These are phyloP conservation scores for Erigeron philadelphicus DNA, from an alignment of 140 eudicot species.

Conservation along the genomic window DNA sequence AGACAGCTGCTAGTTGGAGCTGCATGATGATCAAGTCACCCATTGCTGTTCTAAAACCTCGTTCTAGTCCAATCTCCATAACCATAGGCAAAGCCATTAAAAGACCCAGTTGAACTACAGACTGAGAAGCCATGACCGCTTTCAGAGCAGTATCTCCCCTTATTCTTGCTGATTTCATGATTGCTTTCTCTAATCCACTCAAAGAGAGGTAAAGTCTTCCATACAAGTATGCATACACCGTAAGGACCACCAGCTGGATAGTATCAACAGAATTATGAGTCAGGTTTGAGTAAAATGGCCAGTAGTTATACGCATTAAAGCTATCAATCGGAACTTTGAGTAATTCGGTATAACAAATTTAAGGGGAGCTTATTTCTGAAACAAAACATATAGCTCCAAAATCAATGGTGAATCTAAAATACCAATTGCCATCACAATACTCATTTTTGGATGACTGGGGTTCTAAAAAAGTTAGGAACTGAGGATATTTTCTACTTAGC, in stretches of 20 bases:
- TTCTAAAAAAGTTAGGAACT: no score
- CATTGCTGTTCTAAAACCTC: slow-evolving; percentile 85
- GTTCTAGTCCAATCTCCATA: slow-evolving; percentile 91
- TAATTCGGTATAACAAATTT: neutral
- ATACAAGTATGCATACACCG: slow-evolving; percentile 77
- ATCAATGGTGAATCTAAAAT: neutral
- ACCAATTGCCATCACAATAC: neutral
- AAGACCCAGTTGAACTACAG: slow-evolving; percentile 81
- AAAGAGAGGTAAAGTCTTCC: slow-evolving; percentile 74
- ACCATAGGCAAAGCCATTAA: slow-evolving; percentile 90
- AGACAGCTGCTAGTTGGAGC: slow-evolving; percentile 84
- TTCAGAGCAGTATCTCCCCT: slow-evolving; percentile 67
- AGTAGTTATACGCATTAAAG: slow-evolving; percentile 18
- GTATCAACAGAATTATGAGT: slow-evolving; percentile 21
- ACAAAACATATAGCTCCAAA: slow-evolving; percentile 2
- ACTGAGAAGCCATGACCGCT: slow-evolving; percentile 86
- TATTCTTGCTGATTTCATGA: slow-evolving; percentile 56
- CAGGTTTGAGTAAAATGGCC: slow-evolving; percentile 16
- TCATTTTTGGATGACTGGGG: neutral
- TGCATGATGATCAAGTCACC: slow-evolving; percentile 86
- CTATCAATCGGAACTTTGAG: neutral
- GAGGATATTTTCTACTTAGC: no score
- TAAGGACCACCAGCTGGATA: slow-evolving; percentile 77
- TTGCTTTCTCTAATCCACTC: slow-evolving; percentile 83
- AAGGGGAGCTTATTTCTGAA: neutral